Percentiles rank a stretch among this genome's conserved stretches.
Evolutionary conservation across 2,329 filamentous ascomycete species (phyloP).

Genomic region (Fusarium sp.): DNA sequence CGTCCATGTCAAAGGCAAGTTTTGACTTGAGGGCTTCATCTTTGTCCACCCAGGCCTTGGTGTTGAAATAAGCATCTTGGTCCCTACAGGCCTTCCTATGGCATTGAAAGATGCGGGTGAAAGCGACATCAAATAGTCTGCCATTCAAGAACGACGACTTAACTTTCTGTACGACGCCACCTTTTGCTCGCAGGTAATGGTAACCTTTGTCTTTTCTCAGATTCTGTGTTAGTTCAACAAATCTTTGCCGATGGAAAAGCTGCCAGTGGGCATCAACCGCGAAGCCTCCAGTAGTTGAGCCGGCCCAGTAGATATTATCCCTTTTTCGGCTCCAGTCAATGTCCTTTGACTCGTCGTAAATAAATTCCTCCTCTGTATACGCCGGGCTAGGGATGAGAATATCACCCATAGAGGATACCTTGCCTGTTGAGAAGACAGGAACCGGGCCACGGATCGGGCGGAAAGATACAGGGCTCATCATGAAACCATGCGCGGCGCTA

Average conservation of each 20-base stretch:
- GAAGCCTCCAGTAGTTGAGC: slow-evolving; percentile 65
- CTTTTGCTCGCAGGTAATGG: not conserved
- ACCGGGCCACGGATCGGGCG: slow-evolving; percentile 54
- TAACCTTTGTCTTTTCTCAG: not conserved
- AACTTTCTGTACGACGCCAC: not conserved
- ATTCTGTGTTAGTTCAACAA: not conserved
- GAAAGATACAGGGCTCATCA: slow-evolving; percentile 58
- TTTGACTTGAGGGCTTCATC: slow-evolving; percentile 53
- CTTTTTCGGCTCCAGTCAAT: slow-evolving; percentile 62
- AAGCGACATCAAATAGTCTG: slow-evolving; percentile 38
- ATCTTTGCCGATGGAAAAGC: slow-evolving; percentile 36
- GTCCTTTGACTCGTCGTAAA: slow-evolving; percentile 57
- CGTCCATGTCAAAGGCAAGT: slow-evolving; percentile 65
- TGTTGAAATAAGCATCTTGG: slow-evolving; percentile 49
- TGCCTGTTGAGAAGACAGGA: slow-evolving; percentile 61
- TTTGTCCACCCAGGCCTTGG: slow-evolving; percentile 49
- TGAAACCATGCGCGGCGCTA: slow-evolving; percentile 58
- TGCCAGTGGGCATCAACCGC: slow-evolving; percentile 53
- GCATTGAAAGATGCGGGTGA: slow-evolving; percentile 62
- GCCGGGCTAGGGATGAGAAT: slow-evolving; percentile 64
- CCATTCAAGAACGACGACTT: not conserved
- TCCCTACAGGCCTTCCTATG: slow-evolving; percentile 51
- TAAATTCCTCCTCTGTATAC: slow-evolving; percentile 57
- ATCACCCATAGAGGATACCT: slow-evolving; percentile 61
- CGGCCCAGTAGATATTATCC: slow-evolving; percentile 68